Base-by-base conservation (phyloP, 2,329 filamentous ascomycete species). In the Herpomyces periplanetae region DNA sequence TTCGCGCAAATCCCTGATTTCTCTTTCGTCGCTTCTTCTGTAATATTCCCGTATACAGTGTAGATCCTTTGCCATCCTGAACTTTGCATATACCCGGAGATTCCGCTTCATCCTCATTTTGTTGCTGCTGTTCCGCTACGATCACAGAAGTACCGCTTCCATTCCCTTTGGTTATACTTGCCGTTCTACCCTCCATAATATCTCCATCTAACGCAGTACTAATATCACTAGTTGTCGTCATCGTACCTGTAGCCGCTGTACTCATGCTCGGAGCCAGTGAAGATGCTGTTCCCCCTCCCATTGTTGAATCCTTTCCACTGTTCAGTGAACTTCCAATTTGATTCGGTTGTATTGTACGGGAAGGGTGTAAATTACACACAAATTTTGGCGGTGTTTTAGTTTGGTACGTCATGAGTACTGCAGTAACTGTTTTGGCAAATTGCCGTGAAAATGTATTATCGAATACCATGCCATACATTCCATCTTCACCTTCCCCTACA, bases 371-470 rank as follows among this genome's bases (percentile, higher is more conserved):
- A 31, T 68, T 53, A 26, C 61, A 56, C 3, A 58, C 57, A 8
- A 58, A 58, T 31, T 68, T 65, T 1, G 68, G 68, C 13, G 66
- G 55, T 4, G 57, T 51, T 28, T 60, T 63, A 13, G 69, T 73
- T 5, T 75, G 73, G 32, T 91, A 88, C 15, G 71, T 91, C 35
- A 91, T 51, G 20, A 96, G 54, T 13, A 88, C 73, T 32, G 96
- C 68, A 4, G 75, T 91, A 9, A 71, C 71, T 12, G 64, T 87
- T 42, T 96, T 96, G 20, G 73, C 80, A 16, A 65, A 61, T 37
- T 62, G 66, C 42, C 88, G 91, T 24, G 73, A 87, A 36, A 96
- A 96, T 11, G 80, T 96, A 34, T 96, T 96, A 51, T 96, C 80
- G 33, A 96, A 87, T 13, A 91, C 69, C 24, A 96, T 46, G 22